Evolutionary conservation across 441 rosid genomes (phyloP), one percentile per base, ranked within the genome.

Genomic region (Heliophila coronopifolia): DNA sequence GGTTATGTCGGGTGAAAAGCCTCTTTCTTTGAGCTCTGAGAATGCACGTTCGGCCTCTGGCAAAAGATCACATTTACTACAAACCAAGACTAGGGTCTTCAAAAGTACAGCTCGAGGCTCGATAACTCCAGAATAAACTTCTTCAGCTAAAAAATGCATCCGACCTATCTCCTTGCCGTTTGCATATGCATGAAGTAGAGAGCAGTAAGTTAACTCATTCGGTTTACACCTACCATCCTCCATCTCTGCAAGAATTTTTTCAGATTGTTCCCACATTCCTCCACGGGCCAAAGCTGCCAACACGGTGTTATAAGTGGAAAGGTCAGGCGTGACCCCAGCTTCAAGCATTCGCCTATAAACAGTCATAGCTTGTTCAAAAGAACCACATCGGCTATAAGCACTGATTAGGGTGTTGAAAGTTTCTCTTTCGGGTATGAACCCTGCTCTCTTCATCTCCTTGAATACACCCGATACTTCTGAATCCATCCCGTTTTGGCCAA

Each of bases 401-500:
- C 93, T 77, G 33, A 91, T 86, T 38, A 91, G 61, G 13, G 94
- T 82, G 68, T 86, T 91, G 71, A 82, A 91, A 40, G 98, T 91
- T 58, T 79, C 96, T 61, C 94, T 82, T 66, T 86, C 93, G 3
- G 96, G 88, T 48, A 86, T 66, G 53, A 91, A 84, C 18, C 98
- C 96, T 2, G 90, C 94, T 73, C 96, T 80, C 76, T 91, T 91
- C 98, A 91, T 91, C 74, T 91, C 98, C 74, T 73, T 82, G 65
- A 91, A 86, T 36, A 91, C 93, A 47, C 87, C 88, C 0, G 93
- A 84, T 6, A 91, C 93, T 66, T 91, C 94, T 0, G 84, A 68
- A 60, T 82, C 88, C 96, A 86, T 78, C 32, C 84, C 81, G 48
- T 84, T 91, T 65, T 80, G 85, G 51, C 98, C 98, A 42, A 91